These are phyloP conservation scores for Cucurbita pepo DNA, from an alignment of 306 rosid genomes.

Conservation along the genomic window DNA sequence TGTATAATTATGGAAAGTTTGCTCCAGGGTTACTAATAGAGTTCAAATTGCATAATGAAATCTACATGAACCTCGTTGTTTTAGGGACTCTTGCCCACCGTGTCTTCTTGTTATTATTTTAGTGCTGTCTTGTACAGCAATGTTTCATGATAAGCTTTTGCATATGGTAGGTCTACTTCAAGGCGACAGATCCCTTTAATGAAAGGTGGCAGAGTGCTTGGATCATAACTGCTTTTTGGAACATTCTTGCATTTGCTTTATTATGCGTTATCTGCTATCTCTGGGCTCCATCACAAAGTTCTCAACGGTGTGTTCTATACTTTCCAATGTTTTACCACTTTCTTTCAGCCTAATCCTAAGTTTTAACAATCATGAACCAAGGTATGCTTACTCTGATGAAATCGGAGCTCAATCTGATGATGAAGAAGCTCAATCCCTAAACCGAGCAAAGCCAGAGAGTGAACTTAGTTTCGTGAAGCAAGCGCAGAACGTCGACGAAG, in stretches of 20 bases:
- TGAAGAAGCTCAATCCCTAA: constrained; percentile 65
- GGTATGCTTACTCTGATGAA: constrained; percentile 92
- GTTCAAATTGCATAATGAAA: neutral
- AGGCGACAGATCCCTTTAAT: constrained; percentile 95
- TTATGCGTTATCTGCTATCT: constrained; percentile 81
- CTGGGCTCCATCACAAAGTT: constrained; percentile 98
- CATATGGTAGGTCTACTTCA: constrained; percentile 63
- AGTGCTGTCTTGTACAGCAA: neutral
- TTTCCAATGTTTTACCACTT: neutral
- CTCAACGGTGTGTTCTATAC: constrained; percentile 47
- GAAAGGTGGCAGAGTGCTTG: constrained; percentile 97
- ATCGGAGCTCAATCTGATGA: constrained; percentile 71
- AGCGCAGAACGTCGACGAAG: constrained; percentile 33
- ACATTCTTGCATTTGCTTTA: constrained; percentile 63
- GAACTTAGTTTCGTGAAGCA: constrained; percentile 52
- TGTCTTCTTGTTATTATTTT: neutral
- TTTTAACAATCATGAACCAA: constrained; percentile 1
- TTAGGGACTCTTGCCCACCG: neutral
- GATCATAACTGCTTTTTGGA: constrained; percentile 96
- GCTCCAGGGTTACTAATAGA: neutral
- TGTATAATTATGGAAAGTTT: neutral
- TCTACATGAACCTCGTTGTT: neutral
- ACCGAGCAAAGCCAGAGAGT: constrained; percentile 44
- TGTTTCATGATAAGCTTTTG: constrained; percentile 1
- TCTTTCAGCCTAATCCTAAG: neutral